These are phyloP conservation scores for Tuber umbilicatum DNA, from an alignment of 495 filamentous ascomycete species.

Conservation along the genomic window DNA sequence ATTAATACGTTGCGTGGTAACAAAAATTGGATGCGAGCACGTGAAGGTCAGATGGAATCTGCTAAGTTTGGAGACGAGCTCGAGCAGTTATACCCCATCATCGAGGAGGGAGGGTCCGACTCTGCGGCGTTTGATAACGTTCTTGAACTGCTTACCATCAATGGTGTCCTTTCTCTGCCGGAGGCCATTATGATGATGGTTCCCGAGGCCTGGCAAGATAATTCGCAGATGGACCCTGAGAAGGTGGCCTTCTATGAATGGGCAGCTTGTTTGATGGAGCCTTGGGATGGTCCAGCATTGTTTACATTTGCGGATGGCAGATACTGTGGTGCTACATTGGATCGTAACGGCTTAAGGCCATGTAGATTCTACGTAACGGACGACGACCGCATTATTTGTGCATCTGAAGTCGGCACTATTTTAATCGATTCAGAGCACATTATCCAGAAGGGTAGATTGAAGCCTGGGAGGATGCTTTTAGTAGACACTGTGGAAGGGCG, in stretches of 20 bases:
- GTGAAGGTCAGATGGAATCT: slow-evolving; percentile 92
- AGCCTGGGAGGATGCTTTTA: slow-evolving; percentile 95
- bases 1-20: slow-evolving; percentile 98
- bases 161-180: slow-evolving; percentile 91
- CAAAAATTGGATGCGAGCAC: slow-evolving; percentile 99
- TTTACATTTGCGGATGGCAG: slow-evolving; percentile 98
- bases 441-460: slow-evolving; percentile 88
- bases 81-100: slow-evolving; percentile 84
- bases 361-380: slow-evolving; percentile 98
- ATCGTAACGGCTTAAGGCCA: slow-evolving; percentile 92
- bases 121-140: slow-evolving; percentile 99
- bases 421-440: slow-evolving; percentile 82
- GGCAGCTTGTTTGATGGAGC: slow-evolving; percentile 99
- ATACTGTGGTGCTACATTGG: slow-evolving; percentile 97
- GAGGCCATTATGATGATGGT: slow-evolving; percentile 99
- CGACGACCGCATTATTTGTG: slow-evolving; percentile 97
- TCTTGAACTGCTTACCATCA: slow-evolving; percentile 88
- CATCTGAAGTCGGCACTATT: slow-evolving; percentile 95
- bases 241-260: slow-evolving; percentile 99
- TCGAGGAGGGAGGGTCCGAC: slow-evolving; percentile 96
- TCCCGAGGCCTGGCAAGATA: slow-evolving; percentile 97
- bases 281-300: slow-evolving; percentile 95
- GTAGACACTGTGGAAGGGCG: slow-evolving; percentile 93
- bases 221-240: slow-evolving; percentile 80
- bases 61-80: slow-evolving; percentile 90